Evolutionary conservation across 1,284 basidiomycete species (phyloP).

Genomic region (Ustilago trichophora): DNA sequence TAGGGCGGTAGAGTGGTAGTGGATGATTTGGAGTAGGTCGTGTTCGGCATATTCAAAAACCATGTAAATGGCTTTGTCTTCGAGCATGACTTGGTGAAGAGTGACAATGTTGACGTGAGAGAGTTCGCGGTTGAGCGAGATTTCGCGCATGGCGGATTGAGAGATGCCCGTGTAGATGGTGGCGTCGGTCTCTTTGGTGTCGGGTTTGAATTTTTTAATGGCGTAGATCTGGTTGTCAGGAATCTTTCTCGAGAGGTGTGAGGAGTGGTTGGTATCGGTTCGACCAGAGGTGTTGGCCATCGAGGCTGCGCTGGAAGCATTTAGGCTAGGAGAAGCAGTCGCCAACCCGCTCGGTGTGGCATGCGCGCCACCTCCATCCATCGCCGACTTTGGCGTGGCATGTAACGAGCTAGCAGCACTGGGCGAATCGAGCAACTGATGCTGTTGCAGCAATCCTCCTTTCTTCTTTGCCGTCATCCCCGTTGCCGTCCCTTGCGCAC

Average conservation of each 20-base stretch:
- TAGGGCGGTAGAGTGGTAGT: conserved; percentile 90
- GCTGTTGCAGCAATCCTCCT: conserved; percentile 22
- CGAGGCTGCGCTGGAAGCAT: too few species aligned
- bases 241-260: neutral
- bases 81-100: conserved; percentile 91
- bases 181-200: conserved; percentile 72
- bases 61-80: conserved; percentile 89
- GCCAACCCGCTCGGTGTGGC: conserved; percentile 6
- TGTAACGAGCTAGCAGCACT: conserved; percentile 22
- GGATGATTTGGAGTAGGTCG: conserved; percentile 88
- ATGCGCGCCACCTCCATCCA: conserved; percentile 4
- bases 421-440: conserved; percentile 23
- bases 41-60: conserved; percentile 99
- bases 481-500: too few species aligned
- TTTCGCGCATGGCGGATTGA: conserved; percentile 95
- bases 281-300: too few species aligned
- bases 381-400: conserved; percentile 20
- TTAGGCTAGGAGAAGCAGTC: conserved; percentile 19
- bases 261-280: too few species aligned
- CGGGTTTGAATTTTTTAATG: conserved; percentile 99
- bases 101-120: conserved; percentile 90
- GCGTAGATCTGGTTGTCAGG: conserved; percentile 72
- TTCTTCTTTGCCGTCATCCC: too few species aligned
- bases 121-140: conserved; percentile 94
- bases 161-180: conserved; percentile 92